A percentile compares a stretch with the other conserved stretches of the same genome.
phyloP scores from a whole-genome alignment of 495 filamentous ascomycete species.

The Penicillium subrubescens region DNA sequence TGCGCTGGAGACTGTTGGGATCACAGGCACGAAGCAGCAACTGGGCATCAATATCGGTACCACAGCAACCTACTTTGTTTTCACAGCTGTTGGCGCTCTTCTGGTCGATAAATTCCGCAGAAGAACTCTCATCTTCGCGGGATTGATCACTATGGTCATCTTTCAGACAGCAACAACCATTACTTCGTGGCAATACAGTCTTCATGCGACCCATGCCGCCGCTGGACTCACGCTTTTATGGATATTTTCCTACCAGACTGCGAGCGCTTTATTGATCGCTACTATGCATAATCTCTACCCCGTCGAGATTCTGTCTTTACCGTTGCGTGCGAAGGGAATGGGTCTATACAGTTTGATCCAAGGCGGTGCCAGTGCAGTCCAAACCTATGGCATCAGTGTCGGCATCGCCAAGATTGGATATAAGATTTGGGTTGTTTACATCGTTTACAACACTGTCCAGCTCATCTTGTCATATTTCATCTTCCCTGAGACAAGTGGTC shows the following conservation, averaged over 20 bases:
- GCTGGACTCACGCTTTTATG: slow-evolving; percentile 41
- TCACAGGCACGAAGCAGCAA: slow-evolving; percentile 30
- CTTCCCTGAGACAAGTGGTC: slow-evolving; percentile 43
- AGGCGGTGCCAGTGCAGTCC: slow-evolving; percentile 39
- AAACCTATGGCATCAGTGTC: slow-evolving; percentile 44
- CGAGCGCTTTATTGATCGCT: slow-evolving; percentile 39
- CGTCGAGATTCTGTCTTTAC: slow-evolving; percentile 39
- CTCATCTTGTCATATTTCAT: slow-evolving; percentile 42
- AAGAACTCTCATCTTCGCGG: slow-evolving; percentile 40
- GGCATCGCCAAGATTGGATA: slow-evolving; percentile 46
- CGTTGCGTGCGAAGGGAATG: slow-evolving; percentile 47
- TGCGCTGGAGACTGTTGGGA: slow-evolving; percentile 38
- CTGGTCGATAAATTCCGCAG: slow-evolving; percentile 42
- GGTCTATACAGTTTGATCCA: slow-evolving; percentile 45
- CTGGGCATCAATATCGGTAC: slow-evolving; percentile 43
- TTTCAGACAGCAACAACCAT: slow-evolving; percentile 44
- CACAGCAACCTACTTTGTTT: slow-evolving; percentile 43
- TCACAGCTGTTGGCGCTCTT: slow-evolving; percentile 39
- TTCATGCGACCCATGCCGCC: slow-evolving; percentile 22
- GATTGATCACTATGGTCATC: slow-evolving; percentile 39
- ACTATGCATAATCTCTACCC: slow-evolving; percentile 51
- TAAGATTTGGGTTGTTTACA: slow-evolving; percentile 49
- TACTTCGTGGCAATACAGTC: slow-evolving; percentile 41
- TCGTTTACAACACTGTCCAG: slow-evolving; percentile 45
- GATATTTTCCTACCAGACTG: slow-evolving; percentile 47